Base-by-base conservation (phyloP, 495 filamentous ascomycete species). In the Penicillium waksmanii region DNA sequence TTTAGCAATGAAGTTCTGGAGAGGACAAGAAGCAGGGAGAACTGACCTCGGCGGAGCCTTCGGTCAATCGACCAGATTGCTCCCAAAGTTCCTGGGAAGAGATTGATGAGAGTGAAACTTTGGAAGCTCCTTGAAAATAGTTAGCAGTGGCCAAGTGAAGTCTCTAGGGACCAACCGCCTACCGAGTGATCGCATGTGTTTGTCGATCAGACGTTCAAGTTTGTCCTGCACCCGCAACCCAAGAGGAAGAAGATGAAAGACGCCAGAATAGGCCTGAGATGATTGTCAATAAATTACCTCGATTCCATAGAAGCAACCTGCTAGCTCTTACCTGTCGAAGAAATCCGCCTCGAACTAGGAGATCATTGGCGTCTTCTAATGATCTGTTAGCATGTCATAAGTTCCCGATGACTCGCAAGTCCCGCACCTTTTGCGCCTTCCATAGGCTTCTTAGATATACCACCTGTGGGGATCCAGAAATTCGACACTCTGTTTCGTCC, bases 181-280 rank as follows among this genome's bases (percentile, higher is more conserved):
- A 92, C 91, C 90, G 53, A 96, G 58, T 55, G 77, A 78, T 27
- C 80, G 77, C 95, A 98, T 98, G 68, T 97, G 87, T 68, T 89
- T 91, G 59, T 96, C 93, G 69, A 98, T 89, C 4, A 97, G 77
- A 5, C 71, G 70, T 64, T 97, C 92, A 27, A 98, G 70, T 70
- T 98, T 98, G 49, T 92, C 86, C 67, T 97, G 93, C 0, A 98
- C 91, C 33, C 91, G 81, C 36, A 91, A 80, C 3, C 95, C 95
- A n/a, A 98, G 78, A 1, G 95, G 95, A 9, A 98, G 80, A 66
- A 97, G 82, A 71, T 98, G 96, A 70, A 97, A 98, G 35, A 98
- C 83, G 5, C 95, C 96, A 4, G 94, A 84, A 63, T 96, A 86
- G 40, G 91, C 89, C 86, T 93, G 42, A 2, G 21, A 35, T 31